These are phyloP conservation scores for Naganishia sp. DNA, from an alignment of 1,284 basidiomycete genomes.

Conservation along the genomic window DNA sequence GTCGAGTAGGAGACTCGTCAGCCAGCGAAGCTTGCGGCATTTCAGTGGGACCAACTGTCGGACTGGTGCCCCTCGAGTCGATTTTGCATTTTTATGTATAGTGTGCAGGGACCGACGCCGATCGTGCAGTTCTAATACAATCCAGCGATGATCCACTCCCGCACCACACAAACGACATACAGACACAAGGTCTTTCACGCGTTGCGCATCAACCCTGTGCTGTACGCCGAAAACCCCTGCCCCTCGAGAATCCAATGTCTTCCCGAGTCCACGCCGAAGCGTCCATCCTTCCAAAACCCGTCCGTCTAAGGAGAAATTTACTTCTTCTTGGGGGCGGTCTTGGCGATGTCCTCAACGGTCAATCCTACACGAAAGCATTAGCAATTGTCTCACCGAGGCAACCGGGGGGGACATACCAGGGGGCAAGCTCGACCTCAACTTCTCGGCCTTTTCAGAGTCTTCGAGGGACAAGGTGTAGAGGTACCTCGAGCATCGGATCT, in stretches of 20 bases:
- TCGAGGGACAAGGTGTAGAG: conserved; percentile 95
- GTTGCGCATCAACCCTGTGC: neutral
- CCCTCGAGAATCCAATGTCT: neutral
- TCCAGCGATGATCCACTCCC: neutral
- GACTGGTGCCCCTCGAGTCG: neutral
- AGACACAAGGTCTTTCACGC: neutral
- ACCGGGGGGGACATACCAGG: conserved; percentile 68
- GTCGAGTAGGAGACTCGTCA: neutral
- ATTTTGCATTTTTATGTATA: conserved; percentile 21
- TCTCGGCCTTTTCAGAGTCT: conserved; percentile 98
- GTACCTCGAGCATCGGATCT: conserved; percentile 95
- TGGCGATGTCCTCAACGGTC: conserved; percentile 52
- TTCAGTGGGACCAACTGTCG: neutral
- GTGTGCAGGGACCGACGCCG: no score
- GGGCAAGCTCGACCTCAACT: conserved; percentile 92
- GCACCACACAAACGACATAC: conserved; percentile 10
- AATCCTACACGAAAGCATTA: conserved; percentile 34
- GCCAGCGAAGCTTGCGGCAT: neutral
- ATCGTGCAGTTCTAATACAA: conserved; percentile 10
- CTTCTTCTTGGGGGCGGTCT: conserved; percentile 55
- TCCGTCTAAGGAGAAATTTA: conserved; percentile 37
- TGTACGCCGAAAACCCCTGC: neutral
- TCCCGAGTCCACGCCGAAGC: neutral
- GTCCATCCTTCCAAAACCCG: conserved; percentile 3
- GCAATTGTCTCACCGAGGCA: neutral